Base-by-base conservation (phyloP, 2,329 filamentous ascomycete species). In the Cytospora leucostoma region DNA sequence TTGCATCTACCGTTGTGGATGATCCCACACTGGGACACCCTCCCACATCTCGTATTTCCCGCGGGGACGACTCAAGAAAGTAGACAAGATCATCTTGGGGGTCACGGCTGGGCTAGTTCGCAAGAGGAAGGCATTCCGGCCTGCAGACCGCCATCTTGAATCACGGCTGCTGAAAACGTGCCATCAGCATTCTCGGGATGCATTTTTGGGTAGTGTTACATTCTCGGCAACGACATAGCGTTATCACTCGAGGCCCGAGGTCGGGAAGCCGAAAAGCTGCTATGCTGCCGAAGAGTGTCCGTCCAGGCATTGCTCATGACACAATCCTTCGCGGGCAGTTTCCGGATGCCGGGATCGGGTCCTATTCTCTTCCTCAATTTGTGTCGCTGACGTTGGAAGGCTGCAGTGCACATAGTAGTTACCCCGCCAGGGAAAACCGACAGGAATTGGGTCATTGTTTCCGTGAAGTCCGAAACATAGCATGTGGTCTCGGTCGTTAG, bases 111-210 rank as follows among this genome's bases (percentile, higher is more conserved):
- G 19, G 19, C 58, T 55, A 61, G 51, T 61, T 55, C 51, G n/a
- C 19, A 61, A 55, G 6, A 13, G 51, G 58, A 47, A 61, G 58
- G 51, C 54, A 44, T 37, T 34, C 17, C 51, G 27, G 19, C 51
- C 15, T 61, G 51, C 58, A 61, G 58, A 61, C 58, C 58, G 58
- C 58, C 58, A 61, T 61, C 58, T 57, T 37, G 11, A 51, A 61
- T 49, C n/a, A 19, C 11, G 21, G 19, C 51, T 32, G 27, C 32
- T 55, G 58, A 38, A 19, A 47, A 10, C 17, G n/a, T 17, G 44
- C n/a, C 44, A n/a, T 21, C n/a, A 47, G 44, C n/a, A 47, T n/a
- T 5, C 12, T 10, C n/a, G 44, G 44, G 44, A 21, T 11, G 44
- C 17, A 19, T 12, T 12, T 10, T 21, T 10, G n/a, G n/a, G 7